Percentiles rank a stretch among this genome's conserved stretches.
phyloP scores from a whole-genome alignment of 495 filamentous ascomycete species.

The Neurospora sp. region DNA sequence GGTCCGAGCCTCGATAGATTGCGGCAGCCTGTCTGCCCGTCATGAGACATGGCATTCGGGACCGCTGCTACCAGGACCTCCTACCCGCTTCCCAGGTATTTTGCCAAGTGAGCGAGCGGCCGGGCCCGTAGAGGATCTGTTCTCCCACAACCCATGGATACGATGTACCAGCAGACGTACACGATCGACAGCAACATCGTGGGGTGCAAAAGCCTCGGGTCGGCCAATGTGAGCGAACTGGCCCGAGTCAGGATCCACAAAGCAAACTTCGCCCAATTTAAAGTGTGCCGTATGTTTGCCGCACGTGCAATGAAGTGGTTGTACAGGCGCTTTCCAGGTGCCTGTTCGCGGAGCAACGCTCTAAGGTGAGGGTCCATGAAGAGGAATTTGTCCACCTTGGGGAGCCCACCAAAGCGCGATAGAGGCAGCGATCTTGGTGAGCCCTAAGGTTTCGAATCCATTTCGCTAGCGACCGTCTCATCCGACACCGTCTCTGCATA shows the following conservation, averaged over 20 bases:
- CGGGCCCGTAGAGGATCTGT: conserved; percentile 10
- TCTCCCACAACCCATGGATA: conserved; percentile 10
- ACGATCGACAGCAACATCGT: conserved; percentile 30
- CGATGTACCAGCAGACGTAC: conserved; percentile 17
- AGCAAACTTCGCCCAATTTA: conserved; percentile 22
- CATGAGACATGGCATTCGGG: conserved; percentile 12
- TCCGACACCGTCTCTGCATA: neutral
- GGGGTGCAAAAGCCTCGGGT: conserved; percentile 18
- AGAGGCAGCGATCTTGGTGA: conserved; percentile 18
- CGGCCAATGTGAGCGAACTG: conserved; percentile 25
- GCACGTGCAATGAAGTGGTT: conserved; percentile 14
- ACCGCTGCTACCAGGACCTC: conserved; percentile 4
- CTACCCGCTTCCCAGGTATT: conserved; percentile 10
- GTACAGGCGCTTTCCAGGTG: conserved; percentile 14
- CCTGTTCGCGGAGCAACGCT: conserved; percentile 7
- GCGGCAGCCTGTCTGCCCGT: conserved; percentile 9
- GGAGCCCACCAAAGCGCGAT: conserved; percentile 14
- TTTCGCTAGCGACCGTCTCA: conserved; percentile 1
- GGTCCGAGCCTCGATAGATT: conserved; percentile 2
- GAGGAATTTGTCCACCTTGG: conserved; percentile 13
- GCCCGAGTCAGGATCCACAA: conserved; percentile 17
- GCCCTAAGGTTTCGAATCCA: conserved; percentile 2
- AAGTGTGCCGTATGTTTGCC: conserved; percentile 17
- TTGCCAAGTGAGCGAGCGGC: conserved; percentile 9
- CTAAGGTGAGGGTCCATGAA: conserved; percentile 13